phyloP scores from a whole-genome alignment of 2,329 filamentous ascomycete species.

The Escovopsis weberi region DNA sequence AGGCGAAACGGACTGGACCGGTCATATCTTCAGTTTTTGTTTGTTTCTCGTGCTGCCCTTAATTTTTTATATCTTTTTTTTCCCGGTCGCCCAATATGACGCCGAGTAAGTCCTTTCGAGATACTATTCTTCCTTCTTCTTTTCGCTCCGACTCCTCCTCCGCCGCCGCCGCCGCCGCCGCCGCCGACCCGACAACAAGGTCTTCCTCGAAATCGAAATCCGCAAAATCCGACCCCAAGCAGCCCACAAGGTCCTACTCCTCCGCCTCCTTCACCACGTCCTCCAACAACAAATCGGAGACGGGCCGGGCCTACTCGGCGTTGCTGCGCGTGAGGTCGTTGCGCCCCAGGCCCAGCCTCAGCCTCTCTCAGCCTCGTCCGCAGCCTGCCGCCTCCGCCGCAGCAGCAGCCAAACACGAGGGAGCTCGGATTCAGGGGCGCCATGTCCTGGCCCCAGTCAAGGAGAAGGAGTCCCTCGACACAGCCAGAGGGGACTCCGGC shows the following conservation, averaged over 20 bases:
- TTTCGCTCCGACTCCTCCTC: conserved; percentile 17
- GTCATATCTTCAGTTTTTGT: conserved; percentile 7
- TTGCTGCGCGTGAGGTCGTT: conserved; percentile 7
- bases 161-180: conserved; percentile 13
- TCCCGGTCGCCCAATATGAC: conserved; percentile 24
- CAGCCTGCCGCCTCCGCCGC: conserved; percentile 6
- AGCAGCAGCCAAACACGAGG: conserved; percentile 2
- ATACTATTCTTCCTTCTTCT: conserved; percentile 22
- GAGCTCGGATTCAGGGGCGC: neutral
- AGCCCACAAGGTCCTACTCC: neutral
- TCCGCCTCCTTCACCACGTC: neutral
- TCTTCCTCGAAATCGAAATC: conserved; percentile 11
- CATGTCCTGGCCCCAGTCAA: too few species aligned
- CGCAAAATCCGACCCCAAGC: conserved; percentile 1
- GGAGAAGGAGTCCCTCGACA: too few species aligned
- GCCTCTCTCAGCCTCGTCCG: conserved; percentile 6
- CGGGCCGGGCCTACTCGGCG: too few species aligned
- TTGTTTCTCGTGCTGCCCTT: too few species aligned
- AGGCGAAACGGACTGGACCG: conserved; percentile 11
- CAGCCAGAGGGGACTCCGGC: too few species aligned
- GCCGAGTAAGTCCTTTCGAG: conserved; percentile 30
- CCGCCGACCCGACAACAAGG: neutral
- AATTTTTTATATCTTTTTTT: too few species aligned
- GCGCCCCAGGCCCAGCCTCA: conserved; percentile 11
- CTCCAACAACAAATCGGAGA: too few species aligned